phyloP scores from a whole-genome alignment of 73 alveolate genomes.

The Paramecium caudatum region DNA sequence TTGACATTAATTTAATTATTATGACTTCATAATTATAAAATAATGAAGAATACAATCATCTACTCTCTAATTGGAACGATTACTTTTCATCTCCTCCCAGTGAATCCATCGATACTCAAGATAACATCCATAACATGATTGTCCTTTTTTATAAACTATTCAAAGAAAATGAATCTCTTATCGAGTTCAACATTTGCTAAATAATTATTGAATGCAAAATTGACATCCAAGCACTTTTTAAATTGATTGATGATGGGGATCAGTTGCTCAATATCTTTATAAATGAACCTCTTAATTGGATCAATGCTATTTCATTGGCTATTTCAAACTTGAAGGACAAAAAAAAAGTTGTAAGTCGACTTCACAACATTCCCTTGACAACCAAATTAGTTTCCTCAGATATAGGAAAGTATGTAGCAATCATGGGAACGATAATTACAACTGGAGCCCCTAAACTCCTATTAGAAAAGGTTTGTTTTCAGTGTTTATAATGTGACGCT shows the following conservation, averaged over 20 bases:
- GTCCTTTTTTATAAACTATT: constrained; percentile 14
- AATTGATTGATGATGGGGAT: constrained; percentile 40
- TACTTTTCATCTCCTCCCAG: constrained; percentile 12
- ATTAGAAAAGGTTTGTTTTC: constrained; percentile 6
- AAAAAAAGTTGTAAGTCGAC: constrained; percentile 6
- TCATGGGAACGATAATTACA: constrained; percentile 39
- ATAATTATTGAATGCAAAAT: constrained; percentile 1
- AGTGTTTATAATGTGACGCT: constrained; percentile 1
- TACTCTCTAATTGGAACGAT: constrained; percentile 32
- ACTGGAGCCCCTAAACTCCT: constrained; percentile 49
- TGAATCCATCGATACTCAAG: constrained; percentile 17
- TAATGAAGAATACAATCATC: neutral
- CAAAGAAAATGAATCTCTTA: neutral
- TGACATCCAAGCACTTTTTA: constrained; percentile 16
- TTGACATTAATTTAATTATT: neutral
- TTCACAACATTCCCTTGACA: constrained; percentile 23
- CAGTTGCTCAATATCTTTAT: neutral
- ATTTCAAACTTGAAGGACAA: neutral
- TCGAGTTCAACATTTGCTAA: constrained; percentile 11
- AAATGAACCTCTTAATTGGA: constrained; percentile 27
- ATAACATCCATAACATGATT: constrained; percentile 35
- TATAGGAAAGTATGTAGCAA: constrained; percentile 32
- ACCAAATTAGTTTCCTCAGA: constrained; percentile 11
- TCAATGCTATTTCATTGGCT: constrained; percentile 48
- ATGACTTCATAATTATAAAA: constrained; percentile 60